Evolutionary conservation across 345 rosid species (phyloP).

Genomic region (Gynandropsis gynandra): DNA sequence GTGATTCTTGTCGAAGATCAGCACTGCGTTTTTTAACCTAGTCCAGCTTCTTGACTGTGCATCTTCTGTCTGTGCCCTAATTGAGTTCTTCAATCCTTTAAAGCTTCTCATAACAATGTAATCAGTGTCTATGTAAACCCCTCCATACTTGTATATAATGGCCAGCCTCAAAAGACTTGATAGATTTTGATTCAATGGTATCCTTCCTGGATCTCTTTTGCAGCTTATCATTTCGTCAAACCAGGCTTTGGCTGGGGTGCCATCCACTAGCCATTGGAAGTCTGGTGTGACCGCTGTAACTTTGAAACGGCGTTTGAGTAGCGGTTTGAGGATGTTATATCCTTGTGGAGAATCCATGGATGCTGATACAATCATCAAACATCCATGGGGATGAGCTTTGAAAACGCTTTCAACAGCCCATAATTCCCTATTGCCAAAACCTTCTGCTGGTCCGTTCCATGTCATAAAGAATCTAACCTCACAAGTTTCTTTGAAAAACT

Average conservation of each 20-base stretch:
- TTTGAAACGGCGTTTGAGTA: constrained; percentile 42
- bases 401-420: constrained; percentile 55
- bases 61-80: constrained; percentile 60
- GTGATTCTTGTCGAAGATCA: constrained; percentile 57
- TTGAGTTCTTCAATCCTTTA: constrained; percentile 41
- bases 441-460: constrained; percentile 51
- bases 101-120: constrained; percentile 51
- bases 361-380: constrained; percentile 55
- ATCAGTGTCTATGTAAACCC: constrained; percentile 71
- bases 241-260: constrained; percentile 63
- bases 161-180: constrained; percentile 66
- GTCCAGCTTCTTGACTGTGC: constrained; percentile 51
- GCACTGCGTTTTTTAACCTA: constrained; percentile 62
- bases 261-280: constrained; percentile 45
- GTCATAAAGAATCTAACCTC: constrained; percentile 59
- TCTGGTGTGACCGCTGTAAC: constrained; percentile 56
- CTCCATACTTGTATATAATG: constrained; percentile 65
- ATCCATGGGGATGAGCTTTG: constrained; percentile 49
- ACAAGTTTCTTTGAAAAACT: constrained; percentile 41
- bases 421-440: constrained; percentile 45
- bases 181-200: constrained; percentile 59
- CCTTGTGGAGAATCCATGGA: constrained; percentile 55
- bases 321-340: constrained; percentile 42
- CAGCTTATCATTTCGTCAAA: constrained; percentile 45
- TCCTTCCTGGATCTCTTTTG: constrained; percentile 57